Base-by-base conservation (phyloP, 1,139 yeast species). In the Protomyces lactucae-debilis region DNA sequence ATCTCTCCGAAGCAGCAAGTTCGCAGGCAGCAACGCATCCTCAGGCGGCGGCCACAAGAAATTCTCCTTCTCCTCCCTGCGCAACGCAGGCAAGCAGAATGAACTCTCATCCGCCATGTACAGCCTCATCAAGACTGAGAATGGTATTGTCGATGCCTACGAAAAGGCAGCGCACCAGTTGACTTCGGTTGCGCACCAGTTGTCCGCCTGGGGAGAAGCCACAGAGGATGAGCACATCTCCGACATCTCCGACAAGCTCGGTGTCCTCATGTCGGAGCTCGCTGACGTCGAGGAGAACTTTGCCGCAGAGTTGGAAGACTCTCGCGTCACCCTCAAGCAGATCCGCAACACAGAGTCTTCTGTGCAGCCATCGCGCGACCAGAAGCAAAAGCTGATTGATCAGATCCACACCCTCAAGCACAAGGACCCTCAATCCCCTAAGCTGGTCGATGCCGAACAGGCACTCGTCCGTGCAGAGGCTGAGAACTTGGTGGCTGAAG, bases 381-480 rank as follows among this genome's bases (percentile, higher is more conserved):
- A 95, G 76, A 88, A 87, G 79, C 89, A 85, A 73, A 88, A 87
- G 77, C 85, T 88, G 73, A 87, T 95, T 68, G 92, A 87, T 74
- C 87, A 86, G 76, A 87, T 88, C 77, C 95, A 93, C 69, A 84
- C 85, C 77, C 79, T 87, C 76, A 87, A 87, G 77, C 87, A 87
- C 79, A 87, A 87, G 79, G 93, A 86, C 76, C 93, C 95, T 64
- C 88, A 85, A 76, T 85, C 91, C 53, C 88, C 93, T 73, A 87
- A 87, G 78, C 85, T 88, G 70, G 83, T 84, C 69, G 88, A 87
- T 67, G 82, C 87, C 75, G 95, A 88, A 78, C 95, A 88, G 78
- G 95, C 88, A 76, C 81, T 88, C 75, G 95, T 88, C 67, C 83
- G 96, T 78, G 95, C 95, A 56, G 95, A 88, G 78, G 95, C 95